Percentiles rank a stretch among this genome's conserved stretches.
Evolutionary conservation across 106 monocot genomes (phyloP).

Genomic region (Dendrobium chrysotoxum): DNA sequence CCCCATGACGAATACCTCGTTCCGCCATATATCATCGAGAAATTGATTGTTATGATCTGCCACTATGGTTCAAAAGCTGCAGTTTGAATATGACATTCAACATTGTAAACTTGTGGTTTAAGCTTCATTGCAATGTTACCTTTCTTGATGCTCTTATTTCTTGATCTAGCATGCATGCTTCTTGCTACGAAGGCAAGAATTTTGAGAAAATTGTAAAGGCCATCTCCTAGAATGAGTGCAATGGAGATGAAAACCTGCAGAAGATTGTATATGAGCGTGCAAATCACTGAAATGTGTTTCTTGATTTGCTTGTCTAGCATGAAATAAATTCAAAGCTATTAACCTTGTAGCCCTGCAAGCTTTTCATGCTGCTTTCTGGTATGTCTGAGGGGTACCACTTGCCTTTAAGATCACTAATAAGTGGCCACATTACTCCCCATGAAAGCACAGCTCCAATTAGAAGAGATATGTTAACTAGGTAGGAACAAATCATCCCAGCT

Average conservation of each 20-base stretch:
- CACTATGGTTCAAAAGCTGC: not conserved
- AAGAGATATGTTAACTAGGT: conserved; percentile 91
- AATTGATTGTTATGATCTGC: conserved; percentile 22
- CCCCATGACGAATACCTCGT: conserved; percentile 58
- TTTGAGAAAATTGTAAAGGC: conserved; percentile 85
- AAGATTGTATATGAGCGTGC: conserved; percentile 2
- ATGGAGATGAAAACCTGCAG: conserved; percentile 82
- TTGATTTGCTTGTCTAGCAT: not conserved
- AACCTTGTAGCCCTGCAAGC: conserved; percentile 94
- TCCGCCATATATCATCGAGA: conserved; percentile 45
- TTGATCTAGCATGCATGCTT: conserved; percentile 46
- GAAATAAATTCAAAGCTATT: not conserved
- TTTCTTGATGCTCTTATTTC: conserved; percentile 27
- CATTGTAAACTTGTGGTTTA: not conserved
- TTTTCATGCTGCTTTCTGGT: conserved; percentile 83
- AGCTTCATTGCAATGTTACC: conserved; percentile 22
- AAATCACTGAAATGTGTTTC: not conserved
- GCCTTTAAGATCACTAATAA: conserved; percentile 75
- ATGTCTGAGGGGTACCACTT: conserved; percentile 67
- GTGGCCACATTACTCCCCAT: conserved; percentile 99
- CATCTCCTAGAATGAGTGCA: conserved; percentile 89
- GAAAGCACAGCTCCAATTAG: conserved; percentile 85
- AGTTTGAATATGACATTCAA: not conserved
- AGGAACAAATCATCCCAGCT: conserved; percentile 95
- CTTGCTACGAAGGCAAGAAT: conserved; percentile 51